Percentiles rank a stretch among this genome's conserved stretches.
Evolutionary conservation across 2,329 filamentous ascomycete species (phyloP).

Genomic region (Ceratocystis huliohia): DNA sequence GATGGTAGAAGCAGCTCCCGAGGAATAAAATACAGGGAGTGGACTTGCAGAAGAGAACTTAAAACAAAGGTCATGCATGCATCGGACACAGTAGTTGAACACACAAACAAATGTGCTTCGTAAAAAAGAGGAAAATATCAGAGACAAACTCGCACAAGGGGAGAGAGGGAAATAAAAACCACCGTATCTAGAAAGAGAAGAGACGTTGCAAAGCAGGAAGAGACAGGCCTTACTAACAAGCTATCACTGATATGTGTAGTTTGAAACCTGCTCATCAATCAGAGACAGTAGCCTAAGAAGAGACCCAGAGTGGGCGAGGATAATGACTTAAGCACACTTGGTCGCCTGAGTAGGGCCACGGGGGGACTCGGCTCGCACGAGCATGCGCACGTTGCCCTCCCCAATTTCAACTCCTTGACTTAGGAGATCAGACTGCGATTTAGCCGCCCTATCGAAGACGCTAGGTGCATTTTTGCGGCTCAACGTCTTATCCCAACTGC

Average conservation of each 20-base stretch:
- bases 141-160: background rate
- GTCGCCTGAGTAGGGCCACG: conserved; percentile 4
- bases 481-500: conserved; percentile 53
- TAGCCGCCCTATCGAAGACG: conserved; percentile 23
- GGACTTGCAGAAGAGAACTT: background rate
- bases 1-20: background rate
- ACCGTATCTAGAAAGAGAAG: background rate
- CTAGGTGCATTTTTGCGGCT: conserved; percentile 33
- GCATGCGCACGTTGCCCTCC: conserved; percentile 51
- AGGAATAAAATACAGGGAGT: background rate
- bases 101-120: conserved; percentile 18
- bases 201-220: background rate
- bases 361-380: conserved; percentile 38
- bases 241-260: background rate
- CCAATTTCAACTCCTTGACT: conserved; percentile 56
- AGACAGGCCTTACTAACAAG: background rate
- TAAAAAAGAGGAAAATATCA: conserved; percentile 5
- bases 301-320: background rate
- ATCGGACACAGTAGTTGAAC: background rate
- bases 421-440: conserved; percentile 43
- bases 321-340: conserved; percentile 10
- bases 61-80: background rate
- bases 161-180: background rate
- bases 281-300: background rate
- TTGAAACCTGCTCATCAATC: background rate